Conservation (phyloP, 345 rosid species). For the Psidium guajava region DNA sequence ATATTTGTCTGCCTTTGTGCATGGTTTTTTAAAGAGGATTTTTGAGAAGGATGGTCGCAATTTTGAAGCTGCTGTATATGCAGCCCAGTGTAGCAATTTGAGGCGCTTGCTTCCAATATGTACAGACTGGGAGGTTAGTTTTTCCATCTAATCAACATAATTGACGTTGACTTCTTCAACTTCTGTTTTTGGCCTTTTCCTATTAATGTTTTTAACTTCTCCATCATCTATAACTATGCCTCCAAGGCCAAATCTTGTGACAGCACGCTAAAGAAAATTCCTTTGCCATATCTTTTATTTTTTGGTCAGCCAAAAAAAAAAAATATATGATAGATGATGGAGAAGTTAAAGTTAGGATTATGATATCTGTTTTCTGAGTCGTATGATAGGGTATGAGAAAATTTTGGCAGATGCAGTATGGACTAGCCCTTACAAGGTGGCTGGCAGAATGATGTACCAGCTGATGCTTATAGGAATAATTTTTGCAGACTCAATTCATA, state of each 20-base stretch:
- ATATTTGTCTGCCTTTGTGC: neutral
- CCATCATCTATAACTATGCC: too few relatives aligned
- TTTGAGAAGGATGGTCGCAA: slow-evolving; percentile 79
- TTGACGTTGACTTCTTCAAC: neutral
- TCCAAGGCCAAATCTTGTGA: too few relatives aligned
- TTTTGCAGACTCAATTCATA: neutral
- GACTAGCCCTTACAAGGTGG: neutral
- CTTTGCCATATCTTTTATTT: too few relatives aligned
- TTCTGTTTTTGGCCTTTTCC: neutral
- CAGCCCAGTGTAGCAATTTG: slow-evolving; percentile 81
- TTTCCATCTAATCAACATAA: neutral
- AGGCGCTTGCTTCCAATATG: slow-evolving; percentile 81
- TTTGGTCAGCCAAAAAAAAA: too few relatives aligned
- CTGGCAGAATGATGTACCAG: neutral
- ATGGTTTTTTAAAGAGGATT: slow-evolving; percentile 52
- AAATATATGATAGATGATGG: neutral
- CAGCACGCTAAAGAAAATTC: too few relatives aligned
- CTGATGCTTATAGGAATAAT: neutral
- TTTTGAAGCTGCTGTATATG: slow-evolving; percentile 82
- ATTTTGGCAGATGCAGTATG: neutral
- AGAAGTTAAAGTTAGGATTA: neutral
- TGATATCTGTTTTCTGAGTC: neutral
- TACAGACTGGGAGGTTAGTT: slow-evolving; percentile 91
- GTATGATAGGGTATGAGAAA: neutral
- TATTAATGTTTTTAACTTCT: too few relatives aligned